Evolutionary conservation across 192 early-diverging fungal genomes (phyloP), one percentile per base, ranked within the genome.

Genomic region (Backusella macrospora): DNA sequence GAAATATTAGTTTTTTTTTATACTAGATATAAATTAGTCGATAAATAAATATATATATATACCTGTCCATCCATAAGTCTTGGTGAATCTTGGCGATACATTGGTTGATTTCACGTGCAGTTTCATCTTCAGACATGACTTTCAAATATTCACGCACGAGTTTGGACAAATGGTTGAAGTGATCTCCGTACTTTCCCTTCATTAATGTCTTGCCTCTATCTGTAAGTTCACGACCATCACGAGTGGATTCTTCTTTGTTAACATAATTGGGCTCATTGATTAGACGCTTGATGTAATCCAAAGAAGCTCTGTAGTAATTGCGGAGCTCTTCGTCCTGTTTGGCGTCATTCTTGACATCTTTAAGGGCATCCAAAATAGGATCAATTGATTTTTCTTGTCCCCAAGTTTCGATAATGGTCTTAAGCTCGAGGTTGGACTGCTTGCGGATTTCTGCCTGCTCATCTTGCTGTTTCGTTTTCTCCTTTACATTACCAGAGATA

Each of bases 371-470:
- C 43, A 84, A 76, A n/a, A 84, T 69, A 2, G 73, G 75, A 45
- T 84, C 80, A 21, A 84, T 62, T 7, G 65, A 26, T 21, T 81
- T 70, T 5, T 77, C 82, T 62, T 84, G 82, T 1, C 80, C 82
- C 82, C 82, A 84, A 13, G 68, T 74, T 66, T 84, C 77, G 18
- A 81, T 68, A 34, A 84, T 81, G 12, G 78, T 49, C 55, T 84
- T 79, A 45, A 79, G 73, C 67, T 84, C 82, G 4, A 72, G 4
- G 7, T 66, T 72, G 4, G 82, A 77, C 5, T 79, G 29, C 62
- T 65, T 39, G 69, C 80, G 76, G 40, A 34, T 45, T 0, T 39
- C 2, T 12, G 55, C 59, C 62, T 81, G 76, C 15, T 40, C 70
- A 7, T 23, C 14, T 10, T 65, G n/a, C 38, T 76, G 40, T 13